Evolutionary conservation across 116 monocot genomes (phyloP), one percentile per base, ranked within the genome.

Genomic region (Iris pallida): DNA sequence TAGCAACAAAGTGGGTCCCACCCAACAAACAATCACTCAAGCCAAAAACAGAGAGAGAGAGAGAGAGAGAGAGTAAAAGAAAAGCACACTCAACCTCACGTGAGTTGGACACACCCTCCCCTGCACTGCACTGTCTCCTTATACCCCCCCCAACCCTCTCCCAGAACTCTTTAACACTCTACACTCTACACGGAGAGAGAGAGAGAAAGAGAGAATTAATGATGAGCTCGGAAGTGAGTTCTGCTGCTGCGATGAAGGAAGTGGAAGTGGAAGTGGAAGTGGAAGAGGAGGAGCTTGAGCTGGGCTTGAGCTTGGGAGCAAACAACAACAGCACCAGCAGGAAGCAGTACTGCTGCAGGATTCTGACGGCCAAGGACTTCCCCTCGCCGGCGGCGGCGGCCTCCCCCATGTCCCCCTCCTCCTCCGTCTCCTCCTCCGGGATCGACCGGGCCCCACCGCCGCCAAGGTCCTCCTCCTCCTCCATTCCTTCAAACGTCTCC

Each of bases 341-440:
- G 63, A 19, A 45, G 44, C 30, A 30, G 30, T 2, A 6, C 5
- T 30, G 41, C 42, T 45, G 72, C 54, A 17, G 59, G 47, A 59
- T 60, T 57, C 60, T 57, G 12, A 59, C 70, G 47, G 70, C 70
- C 2, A 70, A 70, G 14, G 70, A 70, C 15, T 70, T 57, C 13
- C 58, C 57, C 7, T 30, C 47, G 19, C 48, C 59, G 12, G 4
- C 8, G 5, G 44, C 45, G 10, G 14, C 42, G 19, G 59, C 59
- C 4, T 14, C 70, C 2, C 49, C 70, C 11, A 9, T 60, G 20
- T 70, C 70, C 8, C 59, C 70, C 10, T 68, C 68, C 0, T 70
- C 70, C 5, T 58, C 59, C 19, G 43, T 49, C 45, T 58, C 70
- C 4, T 56, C 58, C 0, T 56, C 69, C 3, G 30, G 46, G 57